Base-by-base conservation (phyloP, 2,329 filamentous ascomycete species). In the Cladorrhinum sp. region DNA sequence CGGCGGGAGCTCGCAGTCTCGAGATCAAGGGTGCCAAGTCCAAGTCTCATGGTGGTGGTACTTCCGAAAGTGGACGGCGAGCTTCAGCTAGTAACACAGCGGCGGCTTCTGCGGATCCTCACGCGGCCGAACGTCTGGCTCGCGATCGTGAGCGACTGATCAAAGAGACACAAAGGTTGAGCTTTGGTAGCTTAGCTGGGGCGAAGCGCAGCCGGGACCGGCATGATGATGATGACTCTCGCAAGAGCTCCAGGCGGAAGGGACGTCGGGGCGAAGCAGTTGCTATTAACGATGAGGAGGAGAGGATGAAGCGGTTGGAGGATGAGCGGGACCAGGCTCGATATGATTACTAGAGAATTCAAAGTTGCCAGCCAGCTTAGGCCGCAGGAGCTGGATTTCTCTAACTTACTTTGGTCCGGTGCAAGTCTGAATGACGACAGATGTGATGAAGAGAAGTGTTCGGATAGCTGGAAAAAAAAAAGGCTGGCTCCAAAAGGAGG, bases 101-200 rank as follows among this genome's bases (percentile, higher is more conserved):
- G 5, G 54, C 58, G 68, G 65, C 55, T 24, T 64, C 53, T 45
- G 59, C 56, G 50, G 85, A 89, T 65, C 80, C 84, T n/a, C 87
- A 90, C 72, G 87, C 88, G 1, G 77, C 87, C 0, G 88, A 91
- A 72, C 84, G 88, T 22, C 87, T 90, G 70, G 84, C 83, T 12
- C 78, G 86, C 16, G 82, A 88, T 68, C 80, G 86, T 50, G 86
- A 89, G 71, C 79, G 88, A 24, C 77, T 90, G 55, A 77, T 88
- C 12, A 88, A 87, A 68, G 88, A 91, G 73, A 84, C 85, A 41
- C 85, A 90, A 73, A 81, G 85, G 36, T 84, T 85, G 50, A 78
- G 83, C 49, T 71, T 85, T 56, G 72, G 78, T 2, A 61, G 79
- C 56, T 68, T 81, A 27, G 73, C 75, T 41, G 76, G 79, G 58